Evolutionary conservation across 2,329 filamentous ascomycete genomes (phyloP).

Genomic region (Camptophora hylomeconis): DNA sequence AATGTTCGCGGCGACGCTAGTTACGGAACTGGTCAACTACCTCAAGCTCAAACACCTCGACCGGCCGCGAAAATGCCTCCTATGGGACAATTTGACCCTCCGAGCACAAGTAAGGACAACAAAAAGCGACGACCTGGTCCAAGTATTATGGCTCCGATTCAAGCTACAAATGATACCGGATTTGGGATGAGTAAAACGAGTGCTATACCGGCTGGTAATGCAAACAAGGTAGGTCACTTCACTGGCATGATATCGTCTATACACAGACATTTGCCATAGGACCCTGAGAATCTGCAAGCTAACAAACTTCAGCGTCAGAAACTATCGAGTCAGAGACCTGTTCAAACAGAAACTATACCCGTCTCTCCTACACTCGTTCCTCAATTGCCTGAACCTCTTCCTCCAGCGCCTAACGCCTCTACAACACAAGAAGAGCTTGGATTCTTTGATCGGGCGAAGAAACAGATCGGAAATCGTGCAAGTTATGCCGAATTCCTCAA

Average conservation of each 20-base stretch:
- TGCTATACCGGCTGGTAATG: constrained; percentile 29
- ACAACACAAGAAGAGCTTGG: constrained; percentile 73
- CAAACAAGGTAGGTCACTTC: constrained; percentile 37
- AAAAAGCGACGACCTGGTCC: constrained; percentile 71
- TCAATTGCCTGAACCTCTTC: constrained; percentile 72
- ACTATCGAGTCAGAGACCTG: constrained; percentile 10
- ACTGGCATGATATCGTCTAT: too few relatives aligned
- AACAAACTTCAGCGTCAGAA: constrained; percentile 10
- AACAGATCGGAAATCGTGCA: constrained; percentile 83
- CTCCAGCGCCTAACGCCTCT: constrained; percentile 59
- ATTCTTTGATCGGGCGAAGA: constrained; percentile 95
- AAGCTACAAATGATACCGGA: too few relatives aligned
- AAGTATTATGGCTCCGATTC: too few relatives aligned
- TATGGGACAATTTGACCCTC: constrained; percentile 81
- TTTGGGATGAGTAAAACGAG: too few relatives aligned
- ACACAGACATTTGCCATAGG: neutral
- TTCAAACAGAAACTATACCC: constrained; percentile 43
- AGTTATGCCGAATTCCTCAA: constrained; percentile 94
- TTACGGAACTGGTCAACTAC: constrained; percentile 28
- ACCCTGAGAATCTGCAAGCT: too few relatives aligned
- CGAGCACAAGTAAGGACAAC: constrained; percentile 73
- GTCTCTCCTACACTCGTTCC: constrained; percentile 75
- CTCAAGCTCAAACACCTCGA: constrained; percentile 38
- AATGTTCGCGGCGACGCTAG: constrained; percentile 44
- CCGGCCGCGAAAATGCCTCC: constrained; percentile 65